Conservation (phyloP, 2,329 filamentous ascomycete genomes). For the Arachnomyces sp. region DNA sequence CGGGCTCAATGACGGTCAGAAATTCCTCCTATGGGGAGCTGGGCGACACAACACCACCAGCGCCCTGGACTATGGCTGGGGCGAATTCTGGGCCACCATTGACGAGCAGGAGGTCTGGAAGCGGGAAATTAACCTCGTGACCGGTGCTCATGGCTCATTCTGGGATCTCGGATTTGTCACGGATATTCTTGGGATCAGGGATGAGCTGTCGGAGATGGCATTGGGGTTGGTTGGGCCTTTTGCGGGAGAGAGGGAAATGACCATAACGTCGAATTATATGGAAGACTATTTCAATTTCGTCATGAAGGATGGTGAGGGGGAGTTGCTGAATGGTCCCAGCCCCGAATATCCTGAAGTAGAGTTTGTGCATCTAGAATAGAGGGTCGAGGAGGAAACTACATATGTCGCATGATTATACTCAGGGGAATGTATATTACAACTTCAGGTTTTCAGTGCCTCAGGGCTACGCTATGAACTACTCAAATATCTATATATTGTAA, state of each 20-base stretch:
- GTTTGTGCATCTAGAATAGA: too few relatives aligned
- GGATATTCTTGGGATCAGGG: conserved; percentile 8
- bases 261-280: conserved; percentile 13
- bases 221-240: conserved; percentile 11
- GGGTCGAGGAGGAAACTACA: too few relatives aligned
- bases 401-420: too few relatives aligned
- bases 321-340: conserved; percentile 12
- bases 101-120: conserved; percentile 10
- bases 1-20: conserved; percentile 10
- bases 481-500: too few relatives aligned
- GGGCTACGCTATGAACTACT: too few relatives aligned
- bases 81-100: conserved; percentile 9
- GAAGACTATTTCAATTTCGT: conserved; percentile 12
- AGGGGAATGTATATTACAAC: too few relatives aligned
- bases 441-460: too few relatives aligned
- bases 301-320: conserved; percentile 7
- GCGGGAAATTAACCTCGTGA: conserved; percentile 11
- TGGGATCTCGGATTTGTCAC: conserved; percentile 13
- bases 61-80: conserved; percentile 12
- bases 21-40: conserved; percentile 12
- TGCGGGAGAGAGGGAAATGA: conserved; percentile 8
- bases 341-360: conserved; percentile 10
- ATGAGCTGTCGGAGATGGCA: conserved; percentile 3
- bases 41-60: conserved; percentile 9
- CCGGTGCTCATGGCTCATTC: conserved; percentile 12